phyloP scores from a whole-genome alignment of 1,284 basidiomycete species.

The Grifola frondosa region DNA sequence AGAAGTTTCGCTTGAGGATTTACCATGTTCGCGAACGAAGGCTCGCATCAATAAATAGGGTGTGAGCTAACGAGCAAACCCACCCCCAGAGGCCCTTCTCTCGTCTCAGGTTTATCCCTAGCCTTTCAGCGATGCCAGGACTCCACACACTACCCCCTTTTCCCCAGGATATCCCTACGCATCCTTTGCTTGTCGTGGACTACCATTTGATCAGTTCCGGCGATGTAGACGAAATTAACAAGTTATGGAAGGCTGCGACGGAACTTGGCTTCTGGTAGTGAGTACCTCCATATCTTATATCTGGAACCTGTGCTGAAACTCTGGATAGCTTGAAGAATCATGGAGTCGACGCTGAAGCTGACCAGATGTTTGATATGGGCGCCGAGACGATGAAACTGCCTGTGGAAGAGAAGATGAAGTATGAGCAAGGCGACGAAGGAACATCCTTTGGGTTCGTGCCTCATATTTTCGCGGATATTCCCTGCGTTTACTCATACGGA shows the following conservation, averaged over 20 bases:
- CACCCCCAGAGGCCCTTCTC: too few relatives aligned
- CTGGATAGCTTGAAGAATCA: conserved; percentile 35
- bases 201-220: conserved; percentile 28
- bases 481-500: conserved; percentile 5
- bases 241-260: conserved; percentile 34
- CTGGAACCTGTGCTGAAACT: background rate
- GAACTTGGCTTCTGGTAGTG: conserved; percentile 37
- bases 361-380: conserved; percentile 37
- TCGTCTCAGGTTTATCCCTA: too few relatives aligned
- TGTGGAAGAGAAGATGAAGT: conserved; percentile 36
- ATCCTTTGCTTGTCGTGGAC: conserved; percentile 37
- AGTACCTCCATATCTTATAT: conserved; percentile 11
- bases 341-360: conserved; percentile 31
- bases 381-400: conserved; percentile 34
- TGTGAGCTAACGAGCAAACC: too few relatives aligned
- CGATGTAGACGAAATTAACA: conserved; percentile 28
- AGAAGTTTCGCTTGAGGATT: too few relatives aligned
- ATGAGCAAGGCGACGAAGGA: conserved; percentile 37
- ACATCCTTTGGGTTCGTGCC: conserved; percentile 31
- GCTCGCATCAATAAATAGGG: too few relatives aligned
- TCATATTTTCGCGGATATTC: background rate
- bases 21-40: too few relatives aligned
- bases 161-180: conserved; percentile 34
- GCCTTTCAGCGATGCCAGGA: conserved; percentile 17
- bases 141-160: conserved; percentile 28